These are phyloP conservation scores for Helminthosporium solani DNA, from an alignment of 2,329 filamentous ascomycete genomes.

Conservation along the genomic window DNA sequence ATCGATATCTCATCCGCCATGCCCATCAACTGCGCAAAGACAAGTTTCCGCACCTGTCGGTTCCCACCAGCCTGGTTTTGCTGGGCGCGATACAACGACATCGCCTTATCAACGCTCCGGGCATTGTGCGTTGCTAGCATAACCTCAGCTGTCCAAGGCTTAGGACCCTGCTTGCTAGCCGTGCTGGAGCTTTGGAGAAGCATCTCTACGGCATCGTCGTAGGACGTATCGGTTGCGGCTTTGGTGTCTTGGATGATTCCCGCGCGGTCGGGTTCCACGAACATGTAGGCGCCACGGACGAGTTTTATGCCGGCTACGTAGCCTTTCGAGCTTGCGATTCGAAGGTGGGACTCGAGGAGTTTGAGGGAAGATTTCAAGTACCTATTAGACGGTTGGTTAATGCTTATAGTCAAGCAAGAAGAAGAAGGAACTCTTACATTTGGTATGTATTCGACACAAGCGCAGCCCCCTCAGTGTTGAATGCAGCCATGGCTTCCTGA, in stretches of 20 bases:
- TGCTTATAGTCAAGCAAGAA: not conserved
- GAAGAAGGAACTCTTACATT: not conserved
- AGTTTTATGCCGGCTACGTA: slow-evolving; percentile 5
- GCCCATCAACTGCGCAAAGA: slow-evolving; percentile 5
- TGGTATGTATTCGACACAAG: slow-evolving; percentile 4
- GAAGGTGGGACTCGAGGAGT: slow-evolving; percentile 2
- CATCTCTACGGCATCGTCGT: slow-evolving; percentile 4
- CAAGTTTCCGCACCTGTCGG: slow-evolving; percentile 4
- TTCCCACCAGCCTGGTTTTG: not conserved
- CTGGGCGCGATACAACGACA: not conserved
- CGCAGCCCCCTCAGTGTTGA: slow-evolving; percentile 1
- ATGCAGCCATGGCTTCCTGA: slow-evolving; percentile 3
- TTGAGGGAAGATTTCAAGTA: slow-evolving; percentile 5
- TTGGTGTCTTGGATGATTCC: slow-evolving; percentile 4
- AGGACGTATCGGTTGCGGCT: slow-evolving; percentile 1
- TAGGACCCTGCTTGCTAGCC: not conserved
- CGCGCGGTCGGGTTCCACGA: slow-evolving; percentile 3
- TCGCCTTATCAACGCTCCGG: slow-evolving; percentile 2
- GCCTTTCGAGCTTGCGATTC: not conserved
- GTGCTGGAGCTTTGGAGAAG: not conserved
- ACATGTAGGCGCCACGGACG: slow-evolving; percentile 5
- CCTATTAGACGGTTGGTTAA: not conserved
- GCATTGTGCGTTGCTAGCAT: slow-evolving; percentile 6
- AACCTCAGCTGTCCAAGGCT: slow-evolving; percentile 5
- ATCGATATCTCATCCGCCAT: slow-evolving; percentile 5